phyloP scores from a whole-genome alignment of 2,329 filamentous ascomycete genomes.

The Basipetospora sp. region DNA sequence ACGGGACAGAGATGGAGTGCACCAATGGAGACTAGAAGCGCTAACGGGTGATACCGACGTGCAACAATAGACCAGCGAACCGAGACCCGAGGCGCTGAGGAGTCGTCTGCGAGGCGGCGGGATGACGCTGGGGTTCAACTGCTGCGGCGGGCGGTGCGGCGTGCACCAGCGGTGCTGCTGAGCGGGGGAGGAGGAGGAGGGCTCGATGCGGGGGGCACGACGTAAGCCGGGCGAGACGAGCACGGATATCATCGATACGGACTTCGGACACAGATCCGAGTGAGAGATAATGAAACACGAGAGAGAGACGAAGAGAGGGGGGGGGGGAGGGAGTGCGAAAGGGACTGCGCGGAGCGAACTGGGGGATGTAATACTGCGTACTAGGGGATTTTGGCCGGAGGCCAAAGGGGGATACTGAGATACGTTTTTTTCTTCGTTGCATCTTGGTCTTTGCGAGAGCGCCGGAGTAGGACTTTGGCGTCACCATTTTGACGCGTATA shows the following conservation, averaged over 20 bases:
- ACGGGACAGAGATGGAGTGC: no score
- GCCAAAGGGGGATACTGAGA: no score
- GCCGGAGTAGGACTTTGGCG: no score
- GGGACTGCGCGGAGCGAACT: no score
- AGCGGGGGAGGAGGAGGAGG: background rate
- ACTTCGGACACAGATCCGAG: background rate
- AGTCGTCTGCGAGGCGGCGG: slow-evolving; percentile 15
- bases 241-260: background rate
- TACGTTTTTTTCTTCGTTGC: no score
- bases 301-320: background rate
- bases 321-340: no score
- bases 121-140: slow-evolving; percentile 15
- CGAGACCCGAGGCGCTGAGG: slow-evolving; percentile 11
- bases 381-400: no score
- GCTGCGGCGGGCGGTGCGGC: slow-evolving; percentile 16
- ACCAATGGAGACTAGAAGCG: no score
- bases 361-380: background rate
- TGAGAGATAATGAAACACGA: background rate
- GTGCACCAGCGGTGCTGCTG: slow-evolving; percentile 18
- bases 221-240: no score
- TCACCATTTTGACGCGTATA: no score
- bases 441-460: no score
- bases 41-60: background rate
- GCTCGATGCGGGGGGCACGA: no score
- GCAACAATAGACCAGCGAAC: slow-evolving; percentile 11